Evolutionary conservation across 1,284 basidiomycete genomes (phyloP).

Genomic region (Malassezia sympodialis): DNA sequence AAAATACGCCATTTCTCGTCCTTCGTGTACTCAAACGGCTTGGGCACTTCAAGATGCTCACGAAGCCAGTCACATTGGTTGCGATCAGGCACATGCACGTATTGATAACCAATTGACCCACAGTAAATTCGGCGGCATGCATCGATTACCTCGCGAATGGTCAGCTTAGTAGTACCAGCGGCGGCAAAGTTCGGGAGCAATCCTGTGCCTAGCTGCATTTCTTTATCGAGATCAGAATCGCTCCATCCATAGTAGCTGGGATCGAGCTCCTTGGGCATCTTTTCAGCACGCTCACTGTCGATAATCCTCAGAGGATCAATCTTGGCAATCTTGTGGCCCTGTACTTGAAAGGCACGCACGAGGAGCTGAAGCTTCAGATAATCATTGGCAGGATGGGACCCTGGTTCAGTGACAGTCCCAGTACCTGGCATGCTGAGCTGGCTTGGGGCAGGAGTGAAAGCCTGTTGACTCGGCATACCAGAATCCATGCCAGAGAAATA

Average conservation of each 20-base stretch:
- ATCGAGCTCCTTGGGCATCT: conserved; percentile 38
- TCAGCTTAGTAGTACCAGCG: conserved; percentile 76
- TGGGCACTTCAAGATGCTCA: conserved; percentile 86
- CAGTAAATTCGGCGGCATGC: conserved; percentile 90
- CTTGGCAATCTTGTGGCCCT: conserved; percentile 89
- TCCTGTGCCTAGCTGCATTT: conserved; percentile 86
- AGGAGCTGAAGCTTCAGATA: conserved; percentile 62
- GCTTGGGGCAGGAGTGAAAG: conserved; percentile 73
- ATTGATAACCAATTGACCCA: conserved; percentile 87
- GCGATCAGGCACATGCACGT: conserved; percentile 96
- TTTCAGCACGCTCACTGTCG: conserved; percentile 64
- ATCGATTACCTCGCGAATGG: conserved; percentile 82
- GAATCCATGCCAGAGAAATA: conserved; percentile 91
- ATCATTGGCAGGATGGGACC: conserved; percentile 67
- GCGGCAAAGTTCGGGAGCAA: conserved; percentile 84
- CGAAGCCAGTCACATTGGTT: conserved; percentile 99
- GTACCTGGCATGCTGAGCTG: conserved; percentile 54
- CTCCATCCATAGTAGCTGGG: conserved; percentile 70
- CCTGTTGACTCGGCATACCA: conserved; percentile 69
- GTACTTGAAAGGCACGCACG: conserved; percentile 92
- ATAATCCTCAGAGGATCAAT: conserved; percentile 90
- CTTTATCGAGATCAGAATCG: conserved; percentile 82
- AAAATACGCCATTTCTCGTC: conserved; percentile 99
- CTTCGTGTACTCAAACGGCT: conserved; percentile 94
- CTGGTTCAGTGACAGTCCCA: conserved; percentile 60